Percentiles rank a stretch among this genome's conserved stretches.
phyloP scores from a whole-genome alignment of 106 monocot genomes.

The Dactylorhiza incarnata region DNA sequence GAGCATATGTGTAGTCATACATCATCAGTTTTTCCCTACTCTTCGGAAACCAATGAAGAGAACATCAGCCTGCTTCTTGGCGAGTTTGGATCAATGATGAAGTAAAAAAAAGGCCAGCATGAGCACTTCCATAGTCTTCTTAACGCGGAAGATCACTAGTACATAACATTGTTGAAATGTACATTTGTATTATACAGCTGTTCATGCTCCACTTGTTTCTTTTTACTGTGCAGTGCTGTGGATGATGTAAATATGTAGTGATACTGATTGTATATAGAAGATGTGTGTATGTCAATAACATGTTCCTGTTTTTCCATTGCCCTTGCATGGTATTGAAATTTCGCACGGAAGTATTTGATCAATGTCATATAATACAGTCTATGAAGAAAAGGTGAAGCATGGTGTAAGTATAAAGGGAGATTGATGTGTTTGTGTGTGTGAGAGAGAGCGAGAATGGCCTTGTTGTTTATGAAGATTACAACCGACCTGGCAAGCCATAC shows the following conservation, averaged over 20 bases:
- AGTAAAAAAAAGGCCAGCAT: neutral
- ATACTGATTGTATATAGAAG: neutral
- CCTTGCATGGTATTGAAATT: neutral
- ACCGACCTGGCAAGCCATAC: too few species aligned
- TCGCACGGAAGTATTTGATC: neutral
- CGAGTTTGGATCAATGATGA: neutral
- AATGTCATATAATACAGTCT: too few species aligned
- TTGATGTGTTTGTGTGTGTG: too few species aligned
- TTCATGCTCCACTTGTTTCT: neutral
- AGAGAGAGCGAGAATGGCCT: too few species aligned
- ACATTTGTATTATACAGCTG: neutral
- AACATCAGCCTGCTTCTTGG: neutral
- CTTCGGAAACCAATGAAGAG: conserved; percentile 3
- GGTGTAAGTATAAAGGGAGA: too few species aligned
- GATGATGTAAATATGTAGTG: neutral
- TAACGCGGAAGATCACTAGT: neutral
- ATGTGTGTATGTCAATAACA: neutral
- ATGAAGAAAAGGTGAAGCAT: too few species aligned
- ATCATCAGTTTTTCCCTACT: neutral
- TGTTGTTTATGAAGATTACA: too few species aligned
- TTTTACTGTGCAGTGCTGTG: neutral
- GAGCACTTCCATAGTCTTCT: neutral
- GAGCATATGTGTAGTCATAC: neutral
- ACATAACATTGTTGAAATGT: neutral
- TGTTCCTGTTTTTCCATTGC: neutral